A percentile compares a stretch with the other conserved stretches of the same genome.
Conservation (phyloP, 352 stramenopile genomes). For the Pythium monospermum region DNA sequence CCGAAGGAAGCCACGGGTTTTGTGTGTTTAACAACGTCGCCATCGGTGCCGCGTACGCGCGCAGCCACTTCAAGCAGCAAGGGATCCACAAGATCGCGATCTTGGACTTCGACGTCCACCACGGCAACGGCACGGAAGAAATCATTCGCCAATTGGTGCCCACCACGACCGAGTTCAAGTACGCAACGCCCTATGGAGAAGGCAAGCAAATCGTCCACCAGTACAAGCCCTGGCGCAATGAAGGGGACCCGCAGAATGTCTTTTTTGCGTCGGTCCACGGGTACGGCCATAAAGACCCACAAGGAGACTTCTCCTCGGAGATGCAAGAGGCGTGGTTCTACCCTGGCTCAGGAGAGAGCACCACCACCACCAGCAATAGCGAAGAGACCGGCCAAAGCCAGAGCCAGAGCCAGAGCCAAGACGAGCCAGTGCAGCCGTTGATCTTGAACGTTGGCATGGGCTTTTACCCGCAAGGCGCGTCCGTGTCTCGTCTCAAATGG, state of each 20-base stretch:
- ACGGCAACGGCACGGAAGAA: conserved; percentile 63
- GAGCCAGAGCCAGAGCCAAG: conserved; percentile 52
- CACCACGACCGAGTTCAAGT: conserved; percentile 59
- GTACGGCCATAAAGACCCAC: conserved; percentile 53
- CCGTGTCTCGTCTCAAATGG: too few relatives aligned
- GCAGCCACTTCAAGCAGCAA: conserved; percentile 32
- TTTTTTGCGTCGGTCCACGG: conserved; percentile 64
- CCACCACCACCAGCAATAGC: conserved; percentile 38
- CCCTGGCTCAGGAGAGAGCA: conserved; percentile 43
- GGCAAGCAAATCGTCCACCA: conserved; percentile 48
- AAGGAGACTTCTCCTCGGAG: too few relatives aligned
- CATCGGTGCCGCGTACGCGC: conserved; percentile 50
- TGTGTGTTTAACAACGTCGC: conserved; percentile 70
- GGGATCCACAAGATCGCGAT: conserved; percentile 45
- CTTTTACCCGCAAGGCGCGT: conserved; percentile 45
- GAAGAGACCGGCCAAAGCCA: conserved; percentile 43
- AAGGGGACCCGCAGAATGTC: conserved; percentile 55
- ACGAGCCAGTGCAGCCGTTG: conserved; percentile 52
- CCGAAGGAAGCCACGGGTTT: conserved; percentile 52
- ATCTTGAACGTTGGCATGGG: conserved; percentile 42
- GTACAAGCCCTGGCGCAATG: conserved; percentile 68
- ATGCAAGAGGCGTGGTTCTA: too few relatives aligned
- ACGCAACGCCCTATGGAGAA: conserved; percentile 58
- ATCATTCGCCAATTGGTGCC: conserved; percentile 55
- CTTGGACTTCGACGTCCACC: conserved; percentile 68